Percentiles rank a stretch among this genome's conserved stretches.
Evolutionary conservation across 495 filamentous ascomycete genomes (phyloP).

Genomic region (Poronia punctata): DNA sequence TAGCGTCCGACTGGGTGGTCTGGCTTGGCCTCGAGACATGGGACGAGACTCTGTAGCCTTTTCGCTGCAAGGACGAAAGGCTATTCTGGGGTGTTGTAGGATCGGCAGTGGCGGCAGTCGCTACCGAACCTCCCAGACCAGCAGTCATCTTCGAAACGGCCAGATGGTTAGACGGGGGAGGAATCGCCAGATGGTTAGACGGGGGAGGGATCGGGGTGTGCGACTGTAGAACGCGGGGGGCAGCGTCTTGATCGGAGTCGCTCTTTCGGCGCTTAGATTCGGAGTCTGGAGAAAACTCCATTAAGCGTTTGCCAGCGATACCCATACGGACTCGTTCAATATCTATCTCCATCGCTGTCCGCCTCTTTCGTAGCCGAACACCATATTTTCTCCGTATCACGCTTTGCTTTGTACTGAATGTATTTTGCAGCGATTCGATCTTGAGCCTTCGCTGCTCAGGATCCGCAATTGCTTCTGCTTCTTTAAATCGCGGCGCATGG

Average conservation of each 20-base stretch:
- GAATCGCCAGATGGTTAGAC: too few relatives aligned
- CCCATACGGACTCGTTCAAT: slow-evolving; percentile 35
- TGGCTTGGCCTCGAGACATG: slow-evolving; percentile 7
- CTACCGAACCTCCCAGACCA: slow-evolving; percentile 23
- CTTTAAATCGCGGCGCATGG: slow-evolving; percentile 31
- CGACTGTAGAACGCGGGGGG: slow-evolving; percentile 6
- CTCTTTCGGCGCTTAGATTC: slow-evolving; percentile 3
- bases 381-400: slow-evolving; percentile 44
- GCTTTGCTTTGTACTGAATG: slow-evolving; percentile 42
- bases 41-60: slow-evolving; percentile 23
- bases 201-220: slow-evolving; percentile 15
- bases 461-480: slow-evolving; percentile 30
- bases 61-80: slow-evolving; percentile 16
- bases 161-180: slow-evolving; percentile 18
- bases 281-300: too few relatives aligned
- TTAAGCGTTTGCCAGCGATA: slow-evolving; percentile 13
- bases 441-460: slow-evolving; percentile 22
- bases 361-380: slow-evolving; percentile 38
- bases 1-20: slow-evolving; percentile 4
- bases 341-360: slow-evolving; percentile 36
- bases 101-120: slow-evolving; percentile 26
- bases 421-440: slow-evolving; percentile 37
- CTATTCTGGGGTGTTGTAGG: slow-evolving; percentile 21
- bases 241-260: too few relatives aligned
- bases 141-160: slow-evolving; percentile 24